Percentiles rank a stretch among this genome's conserved stretches.
phyloP scores from a whole-genome alignment of 1,139 yeast genomes.

The Debaryomycetaceae sp. region DNA sequence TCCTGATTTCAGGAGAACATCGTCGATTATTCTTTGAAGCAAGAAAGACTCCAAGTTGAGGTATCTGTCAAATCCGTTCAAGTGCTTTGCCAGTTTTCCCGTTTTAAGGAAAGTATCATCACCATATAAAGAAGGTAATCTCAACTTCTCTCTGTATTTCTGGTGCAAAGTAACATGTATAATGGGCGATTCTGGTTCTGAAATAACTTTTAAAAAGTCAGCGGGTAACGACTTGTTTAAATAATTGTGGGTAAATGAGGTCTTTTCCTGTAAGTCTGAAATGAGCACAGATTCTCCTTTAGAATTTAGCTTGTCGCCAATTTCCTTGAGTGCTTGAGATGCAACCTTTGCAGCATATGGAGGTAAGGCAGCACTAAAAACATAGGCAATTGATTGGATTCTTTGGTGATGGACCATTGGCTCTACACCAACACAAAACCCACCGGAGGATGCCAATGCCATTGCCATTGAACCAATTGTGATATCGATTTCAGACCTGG shows the following conservation, averaged over 20 bases:
- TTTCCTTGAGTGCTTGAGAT: conserved; percentile 52
- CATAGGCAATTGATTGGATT: conserved; percentile 84
- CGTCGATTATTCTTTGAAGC: conserved; percentile 61
- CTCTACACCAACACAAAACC: conserved; percentile 83
- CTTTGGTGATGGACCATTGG: conserved; percentile 92
- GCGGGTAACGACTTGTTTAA: conserved; percentile 15
- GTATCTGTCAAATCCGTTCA: conserved; percentile 36
- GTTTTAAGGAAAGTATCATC: conserved; percentile 33
- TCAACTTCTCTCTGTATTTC: conserved; percentile 38
- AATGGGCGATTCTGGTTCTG: conserved; percentile 62
- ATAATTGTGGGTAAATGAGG: conserved; percentile 16
- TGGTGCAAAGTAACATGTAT: conserved; percentile 57
- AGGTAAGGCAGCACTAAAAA: conserved; percentile 92
- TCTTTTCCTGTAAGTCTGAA: conserved; percentile 23
- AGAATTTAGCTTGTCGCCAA: conserved; percentile 27
- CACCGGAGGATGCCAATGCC: conserved; percentile 89
- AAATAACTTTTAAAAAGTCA: conserved; percentile 48
- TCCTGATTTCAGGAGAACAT: conserved; percentile 44
- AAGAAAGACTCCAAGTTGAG: conserved; percentile 61
- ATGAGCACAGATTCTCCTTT: conserved; percentile 33
- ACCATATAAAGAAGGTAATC: conserved; percentile 50
- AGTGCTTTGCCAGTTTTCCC: conserved; percentile 34
- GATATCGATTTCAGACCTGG: conserved; percentile 70
- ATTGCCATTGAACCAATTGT: conserved; percentile 85
- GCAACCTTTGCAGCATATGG: conserved; percentile 84